phyloP scores from a whole-genome alignment of 768 basidiomycete genomes.

The Pleurotus cornucopiae region DNA sequence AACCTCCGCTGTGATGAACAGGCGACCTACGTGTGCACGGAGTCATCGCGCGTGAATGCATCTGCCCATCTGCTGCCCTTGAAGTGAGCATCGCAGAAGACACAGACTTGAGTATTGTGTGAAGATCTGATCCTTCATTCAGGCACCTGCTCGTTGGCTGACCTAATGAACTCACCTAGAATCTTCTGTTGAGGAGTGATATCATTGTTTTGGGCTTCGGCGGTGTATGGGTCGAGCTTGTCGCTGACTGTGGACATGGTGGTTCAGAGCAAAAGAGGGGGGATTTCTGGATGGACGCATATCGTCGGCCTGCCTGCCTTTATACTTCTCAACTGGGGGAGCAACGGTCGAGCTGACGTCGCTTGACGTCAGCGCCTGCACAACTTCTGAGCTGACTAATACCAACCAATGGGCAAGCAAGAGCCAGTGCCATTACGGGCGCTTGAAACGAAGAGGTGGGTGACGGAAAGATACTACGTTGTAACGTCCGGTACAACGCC shows the following conservation, averaged over 20 bases:
- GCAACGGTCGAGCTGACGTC: no score
- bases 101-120: conserved; percentile 57
- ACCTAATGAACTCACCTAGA: conserved; percentile 33
- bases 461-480: no score
- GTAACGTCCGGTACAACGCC: no score
- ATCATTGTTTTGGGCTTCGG: conserved; percentile 55
- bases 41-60: conserved; percentile 83
- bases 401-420: no score
- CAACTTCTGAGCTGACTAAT: no score
- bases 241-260: background rate
- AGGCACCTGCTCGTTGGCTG: background rate
- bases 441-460: no score
- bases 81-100: conserved; percentile 78
- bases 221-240: conserved; percentile 69
- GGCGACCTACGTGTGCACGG: conserved; percentile 54
- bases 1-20: background rate
- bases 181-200: conserved; percentile 65
- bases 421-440: no score
- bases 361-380: no score
- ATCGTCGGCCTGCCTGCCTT: no score
- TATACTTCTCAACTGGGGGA: no score
- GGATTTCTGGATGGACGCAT: no score
- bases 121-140: conserved; percentile 45
- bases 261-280: no score
- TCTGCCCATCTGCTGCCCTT: conserved; percentile 55